Evolutionary conservation across 108 stramenopile species (phyloP).

Genomic region (Cyclotella cryptica): DNA sequence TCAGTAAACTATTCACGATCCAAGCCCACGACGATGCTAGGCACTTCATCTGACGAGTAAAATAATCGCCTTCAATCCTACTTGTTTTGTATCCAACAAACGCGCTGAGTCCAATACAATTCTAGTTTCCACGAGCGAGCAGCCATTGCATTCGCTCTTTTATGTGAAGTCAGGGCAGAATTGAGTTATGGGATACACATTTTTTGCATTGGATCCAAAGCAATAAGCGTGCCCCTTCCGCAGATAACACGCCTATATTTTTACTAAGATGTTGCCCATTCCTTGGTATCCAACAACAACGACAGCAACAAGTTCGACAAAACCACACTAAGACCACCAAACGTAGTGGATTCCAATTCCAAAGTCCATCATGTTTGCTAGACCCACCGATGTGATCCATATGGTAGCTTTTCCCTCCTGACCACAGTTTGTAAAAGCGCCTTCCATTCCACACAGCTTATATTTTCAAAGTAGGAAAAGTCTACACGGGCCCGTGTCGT

Average conservation of each 20-base stretch:
- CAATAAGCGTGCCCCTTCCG: constrained; percentile 38
- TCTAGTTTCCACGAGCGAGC: constrained; percentile 31
- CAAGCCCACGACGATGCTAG: constrained; percentile 35
- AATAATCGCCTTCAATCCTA: neutral
- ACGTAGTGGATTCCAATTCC: constrained; percentile 65
- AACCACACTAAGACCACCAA: constrained; percentile 59
- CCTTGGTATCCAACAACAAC: constrained; percentile 61
- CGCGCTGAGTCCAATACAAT: constrained; percentile 46
- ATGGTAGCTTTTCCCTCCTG: constrained; percentile 37
- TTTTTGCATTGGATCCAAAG: constrained; percentile 47
- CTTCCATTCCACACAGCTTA: constrained; percentile 39
- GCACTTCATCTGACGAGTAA: constrained; percentile 37
- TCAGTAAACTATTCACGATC: constrained; percentile 28
- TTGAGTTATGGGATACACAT: constrained; percentile 45
- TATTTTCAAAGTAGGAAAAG: constrained; percentile 40
- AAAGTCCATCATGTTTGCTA: constrained; percentile 12
- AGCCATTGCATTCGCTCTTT: constrained; percentile 13
- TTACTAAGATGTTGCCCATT: constrained; percentile 40
- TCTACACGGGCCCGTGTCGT: constrained; percentile 34
- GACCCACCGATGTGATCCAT: constrained; percentile 66
- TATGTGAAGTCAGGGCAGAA: constrained; percentile 34
- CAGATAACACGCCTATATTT: neutral
- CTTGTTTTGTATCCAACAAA: constrained; percentile 11
- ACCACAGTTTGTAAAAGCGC: neutral
- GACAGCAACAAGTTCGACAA: constrained; percentile 57